Evolutionary conservation across 306 rosid species (phyloP).

Genomic region (Mucuna pruriens): DNA sequence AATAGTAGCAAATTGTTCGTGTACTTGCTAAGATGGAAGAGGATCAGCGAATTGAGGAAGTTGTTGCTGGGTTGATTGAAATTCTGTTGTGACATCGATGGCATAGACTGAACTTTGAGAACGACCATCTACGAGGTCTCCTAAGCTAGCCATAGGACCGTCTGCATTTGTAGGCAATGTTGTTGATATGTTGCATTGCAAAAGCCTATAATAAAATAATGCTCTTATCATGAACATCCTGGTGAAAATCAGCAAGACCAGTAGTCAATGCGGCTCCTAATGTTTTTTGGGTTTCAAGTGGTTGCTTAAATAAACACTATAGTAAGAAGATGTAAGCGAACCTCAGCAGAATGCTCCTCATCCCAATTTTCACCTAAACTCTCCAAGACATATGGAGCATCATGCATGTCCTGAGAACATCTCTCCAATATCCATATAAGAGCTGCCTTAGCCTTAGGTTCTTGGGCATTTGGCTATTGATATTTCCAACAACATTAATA

Average conservation of each 20-base stretch:
- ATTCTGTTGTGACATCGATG: too few relatives aligned
- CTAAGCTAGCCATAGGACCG: too few relatives aligned
- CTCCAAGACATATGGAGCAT: slow-evolving; percentile 94
- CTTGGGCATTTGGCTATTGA: slow-evolving; percentile 98
- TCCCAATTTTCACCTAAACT: slow-evolving; percentile 92
- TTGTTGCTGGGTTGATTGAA: too few relatives aligned
- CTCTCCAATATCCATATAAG: slow-evolving; percentile 99
- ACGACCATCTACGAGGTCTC: too few relatives aligned
- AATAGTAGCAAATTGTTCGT: too few relatives aligned
- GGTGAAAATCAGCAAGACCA: slow-evolving; percentile 94
- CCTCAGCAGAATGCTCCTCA: slow-evolving; percentile 96
- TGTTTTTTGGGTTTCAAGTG: slow-evolving; percentile 92
- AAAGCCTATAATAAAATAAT: slow-evolving; percentile 95
- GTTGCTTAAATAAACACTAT: slow-evolving; percentile 97
- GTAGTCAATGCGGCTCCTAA: slow-evolving; percentile 97
- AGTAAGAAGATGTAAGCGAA: slow-evolving; percentile 96
- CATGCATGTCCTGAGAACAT: slow-evolving; percentile 95
- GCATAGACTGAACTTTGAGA: too few relatives aligned
- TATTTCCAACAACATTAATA: slow-evolving; percentile 98
- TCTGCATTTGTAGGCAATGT: too few relatives aligned
- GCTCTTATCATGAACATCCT: slow-evolving; percentile 99
- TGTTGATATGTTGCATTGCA: slow-evolving; percentile 70
- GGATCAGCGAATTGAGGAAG: too few relatives aligned
- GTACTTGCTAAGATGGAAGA: too few relatives aligned
- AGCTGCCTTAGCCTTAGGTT: slow-evolving; percentile 98